Base-by-base conservation (phyloP, 2,329 filamentous ascomycete species). In the Pseudonectria buxi region DNA sequence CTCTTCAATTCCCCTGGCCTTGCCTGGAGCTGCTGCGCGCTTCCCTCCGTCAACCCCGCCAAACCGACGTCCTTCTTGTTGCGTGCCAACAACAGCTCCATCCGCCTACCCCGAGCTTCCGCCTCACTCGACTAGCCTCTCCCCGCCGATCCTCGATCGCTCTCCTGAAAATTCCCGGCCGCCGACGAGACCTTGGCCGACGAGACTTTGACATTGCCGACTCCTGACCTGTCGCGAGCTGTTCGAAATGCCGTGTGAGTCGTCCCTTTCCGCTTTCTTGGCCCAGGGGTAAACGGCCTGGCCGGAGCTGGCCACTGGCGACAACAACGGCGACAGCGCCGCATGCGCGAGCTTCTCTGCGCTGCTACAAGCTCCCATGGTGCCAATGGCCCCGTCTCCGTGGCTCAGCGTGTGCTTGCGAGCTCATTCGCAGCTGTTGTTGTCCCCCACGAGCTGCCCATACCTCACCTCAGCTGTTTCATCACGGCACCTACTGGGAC, bases 231-330 rank as follows among this genome's bases (percentile, higher is more conserved):
- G 49, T 45, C 45, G 39, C 38, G 41, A 49, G 41, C 40, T 50
- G 44, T 47, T 49, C 57, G 50, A 59, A 50, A 62, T 62, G 59
- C 59, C 59, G 44, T 61, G 59, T 62, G 51, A 62, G 59, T 62
- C 36, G 14, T 30, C 29, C 28, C 28, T 40, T 35, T 32, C 35
- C 29, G 33, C 32, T 28, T 32, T 41, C 29, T 33, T 36, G 36
- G 32, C 36, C 33, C 31, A 22, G 18, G 5, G 18, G 18, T 22
- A 22, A 22, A 9, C 18, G 9, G 18, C 5, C 18, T 5, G 18
- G 18, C 22, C 11, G 5, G 22, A 4, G 13, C 25, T 43, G 28
- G 30, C 32, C 30, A 47, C 32, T 41, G 44, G n/a, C 34, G 41
- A 29, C 30, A 31, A 40, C 32, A 31, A 14, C 40, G 15, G 9